A percentile compares a stretch with the other conserved stretches of the same genome.
Conservation (phyloP, 2,329 filamentous ascomycete species). For the Hypoxylon rubiginosum region DNA sequence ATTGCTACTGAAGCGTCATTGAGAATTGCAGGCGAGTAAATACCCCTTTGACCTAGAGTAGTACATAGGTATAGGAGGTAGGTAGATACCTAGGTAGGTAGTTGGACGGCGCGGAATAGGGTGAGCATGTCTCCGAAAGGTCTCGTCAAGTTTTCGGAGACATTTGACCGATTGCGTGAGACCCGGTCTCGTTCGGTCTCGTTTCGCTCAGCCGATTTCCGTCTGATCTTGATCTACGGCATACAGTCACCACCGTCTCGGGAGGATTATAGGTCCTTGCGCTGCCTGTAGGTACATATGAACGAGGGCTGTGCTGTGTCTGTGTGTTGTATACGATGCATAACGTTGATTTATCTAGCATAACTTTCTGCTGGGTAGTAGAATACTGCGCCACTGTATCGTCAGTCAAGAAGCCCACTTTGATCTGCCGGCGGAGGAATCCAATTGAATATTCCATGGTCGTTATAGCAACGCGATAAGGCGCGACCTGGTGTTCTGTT, state of each 20-base stretch:
- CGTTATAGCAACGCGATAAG: conserved; percentile 26
- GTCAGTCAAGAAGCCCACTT: neutral
- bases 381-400: conserved; percentile 10
- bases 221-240: conserved; percentile 29
- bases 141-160: conserved; percentile 15
- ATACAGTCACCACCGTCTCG: conserved; percentile 24
- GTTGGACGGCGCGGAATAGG: conserved; percentile 8
- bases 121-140: conserved; percentile 19
- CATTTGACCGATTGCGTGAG: conserved; percentile 12
- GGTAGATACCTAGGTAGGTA: neutral
- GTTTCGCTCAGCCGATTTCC: conserved; percentile 11
- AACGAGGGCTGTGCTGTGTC: conserved; percentile 18
- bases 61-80: too few species aligned
- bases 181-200: conserved; percentile 21
- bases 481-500: neutral
- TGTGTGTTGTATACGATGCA: neutral
- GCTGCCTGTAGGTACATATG: conserved; percentile 12
- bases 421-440: conserved; percentile 11
- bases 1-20: neutral
- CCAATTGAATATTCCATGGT: conserved; percentile 5
- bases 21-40: neutral
- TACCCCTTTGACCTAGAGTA: neutral
- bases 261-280: conserved; percentile 32
- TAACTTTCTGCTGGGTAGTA: neutral
- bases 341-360: neutral